Evolutionary conservation across 371 early-diverging fungal genomes (phyloP), one percentile per base, ranked within the genome.

Genomic region (Syncephalastrum racemosum): DNA sequence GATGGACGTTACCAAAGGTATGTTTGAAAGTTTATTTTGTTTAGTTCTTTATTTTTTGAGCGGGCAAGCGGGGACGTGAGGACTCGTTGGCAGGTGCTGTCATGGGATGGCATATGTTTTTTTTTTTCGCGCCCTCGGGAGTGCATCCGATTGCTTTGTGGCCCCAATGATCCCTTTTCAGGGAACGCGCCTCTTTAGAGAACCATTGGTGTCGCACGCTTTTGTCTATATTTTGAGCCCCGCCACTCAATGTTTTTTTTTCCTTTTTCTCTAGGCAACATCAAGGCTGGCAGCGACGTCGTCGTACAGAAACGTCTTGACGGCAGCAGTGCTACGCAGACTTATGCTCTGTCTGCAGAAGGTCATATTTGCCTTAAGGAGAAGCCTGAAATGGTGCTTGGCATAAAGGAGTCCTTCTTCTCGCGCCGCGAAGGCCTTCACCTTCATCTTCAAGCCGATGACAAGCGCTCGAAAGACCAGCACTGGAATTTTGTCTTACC

Each of bases 1-100:
- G 10, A 74, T 83, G 66, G 82, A 80, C 52, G 72, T 83, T 43
- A 71, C 77, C 39, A 80, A 79, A 58, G 84, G 84, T 83, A 64
- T 60, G 20, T 31, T 31, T 31, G 18, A 27, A 8, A 31, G 36
- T 31, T 31, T 31, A 31, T 31, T 27, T 31, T 31, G 36, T 31
- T 31, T 31, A 20, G 5, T 20, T 47, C 23, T 46, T 45, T 53
- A 18, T 51, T 22, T 46, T 50, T 59, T 46, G 20, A 45, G 42
- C 54, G 47, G n/a, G 20, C 25, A 31, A 36, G 25, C n/a, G 51
- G 15, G 51, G n/a, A n/a, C n/a, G 40, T n/a, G 19, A 53, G 42
- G 25, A 40, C 22, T 6, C 10, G 16, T 15, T 22, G 19, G 46
- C 40, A 22, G 43, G 54, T 23, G 19, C 13, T 36, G 19, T 52